Percentiles rank a stretch among this genome's conserved stretches.
phyloP scores from a whole-genome alignment of 2,329 filamentous ascomycete genomes.

The Xylariaceae sp. region DNA sequence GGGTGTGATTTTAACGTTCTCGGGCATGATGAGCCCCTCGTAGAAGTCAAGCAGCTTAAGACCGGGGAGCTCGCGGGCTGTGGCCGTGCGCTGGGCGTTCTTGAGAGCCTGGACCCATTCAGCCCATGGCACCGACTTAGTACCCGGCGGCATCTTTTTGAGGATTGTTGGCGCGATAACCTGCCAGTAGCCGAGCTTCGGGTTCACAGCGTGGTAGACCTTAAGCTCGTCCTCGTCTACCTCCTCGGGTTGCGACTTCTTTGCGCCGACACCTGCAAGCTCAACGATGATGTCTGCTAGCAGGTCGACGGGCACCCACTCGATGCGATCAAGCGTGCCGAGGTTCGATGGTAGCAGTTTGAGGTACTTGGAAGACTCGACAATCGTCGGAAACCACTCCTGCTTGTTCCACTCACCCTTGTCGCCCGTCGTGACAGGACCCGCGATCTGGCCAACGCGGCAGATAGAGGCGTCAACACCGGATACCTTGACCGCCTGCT shows the following conservation, averaged over 20 bases:
- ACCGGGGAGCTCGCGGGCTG: conserved; percentile 29
- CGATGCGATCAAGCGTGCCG: conserved; percentile 50
- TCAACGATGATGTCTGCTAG: conserved; percentile 54
- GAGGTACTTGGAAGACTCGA: conserved; percentile 54
- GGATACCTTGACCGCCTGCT: conserved; percentile 42
- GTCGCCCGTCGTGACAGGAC: conserved; percentile 42
- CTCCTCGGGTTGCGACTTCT: conserved; percentile 26
- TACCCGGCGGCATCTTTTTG: conserved; percentile 27
- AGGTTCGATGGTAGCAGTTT: conserved; percentile 53
- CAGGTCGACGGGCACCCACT: conserved; percentile 61
- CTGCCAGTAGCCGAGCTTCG: conserved; percentile 31
- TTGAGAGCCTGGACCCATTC: conserved; percentile 33
- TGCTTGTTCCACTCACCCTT: conserved; percentile 58
- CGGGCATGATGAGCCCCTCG: conserved; percentile 25
- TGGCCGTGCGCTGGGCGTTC: conserved; percentile 21
- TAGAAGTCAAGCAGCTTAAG: conserved; percentile 35
- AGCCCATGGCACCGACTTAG: conserved; percentile 24
- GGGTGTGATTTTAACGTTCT: conserved; percentile 25
- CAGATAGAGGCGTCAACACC: conserved; percentile 47
- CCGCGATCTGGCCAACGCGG: conserved; percentile 55
- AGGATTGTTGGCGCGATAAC: conserved; percentile 28
- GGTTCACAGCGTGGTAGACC: conserved; percentile 33
- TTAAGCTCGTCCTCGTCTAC: conserved; percentile 28
- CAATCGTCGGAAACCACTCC: conserved; percentile 61
- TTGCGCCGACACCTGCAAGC: conserved; percentile 43